Evolutionary conservation across 2,329 filamentous ascomycete species (phyloP).

Genomic region (Diaporthe citrichinensis): DNA sequence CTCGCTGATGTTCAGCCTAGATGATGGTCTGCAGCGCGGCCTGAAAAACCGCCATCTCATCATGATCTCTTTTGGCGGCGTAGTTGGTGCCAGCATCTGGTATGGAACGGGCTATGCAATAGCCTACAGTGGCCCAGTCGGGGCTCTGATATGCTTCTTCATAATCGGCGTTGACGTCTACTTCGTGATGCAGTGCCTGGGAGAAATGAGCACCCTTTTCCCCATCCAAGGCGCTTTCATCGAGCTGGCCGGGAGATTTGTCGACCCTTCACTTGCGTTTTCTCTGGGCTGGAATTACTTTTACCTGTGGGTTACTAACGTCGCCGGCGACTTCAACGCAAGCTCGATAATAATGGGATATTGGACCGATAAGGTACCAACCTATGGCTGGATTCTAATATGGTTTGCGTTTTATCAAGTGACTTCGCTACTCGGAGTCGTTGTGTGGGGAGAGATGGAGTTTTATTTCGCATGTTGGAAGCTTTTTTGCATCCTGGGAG

Average conservation of each 20-base stretch:
- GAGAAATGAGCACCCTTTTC: conserved; percentile 69
- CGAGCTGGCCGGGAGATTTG: conserved; percentile 64
- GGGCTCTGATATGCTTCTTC: conserved; percentile 51
- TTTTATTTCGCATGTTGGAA: conserved; percentile 53
- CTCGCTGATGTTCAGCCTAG: background rate
- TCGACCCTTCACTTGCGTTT: conserved; percentile 62
- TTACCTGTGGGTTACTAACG: conserved; percentile 61
- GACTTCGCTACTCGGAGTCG: conserved; percentile 53
- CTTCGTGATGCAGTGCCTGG: conserved; percentile 65
- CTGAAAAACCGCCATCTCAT: conserved; percentile 38
- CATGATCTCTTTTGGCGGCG: conserved; percentile 48
- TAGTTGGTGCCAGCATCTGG: conserved; percentile 43
- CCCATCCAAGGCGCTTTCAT: conserved; percentile 67
- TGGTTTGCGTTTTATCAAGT: conserved; percentile 60
- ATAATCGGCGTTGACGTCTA: conserved; percentile 51
- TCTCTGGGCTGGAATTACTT: conserved; percentile 65
- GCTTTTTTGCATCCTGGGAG: conserved; percentile 50
- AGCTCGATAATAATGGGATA: conserved; percentile 60
- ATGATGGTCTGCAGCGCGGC: conserved; percentile 39
- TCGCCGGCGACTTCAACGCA: conserved; percentile 59
- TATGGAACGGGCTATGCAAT: conserved; percentile 49
- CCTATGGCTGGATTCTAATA: conserved; percentile 62
- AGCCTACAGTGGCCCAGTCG: conserved; percentile 50
- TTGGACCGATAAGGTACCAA: conserved; percentile 59
- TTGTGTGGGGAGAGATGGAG: conserved; percentile 51